Percentiles rank a stretch among this genome's conserved stretches.
Conservation (phyloP, 257 asterid genomes). For the Petunia secreta region DNA sequence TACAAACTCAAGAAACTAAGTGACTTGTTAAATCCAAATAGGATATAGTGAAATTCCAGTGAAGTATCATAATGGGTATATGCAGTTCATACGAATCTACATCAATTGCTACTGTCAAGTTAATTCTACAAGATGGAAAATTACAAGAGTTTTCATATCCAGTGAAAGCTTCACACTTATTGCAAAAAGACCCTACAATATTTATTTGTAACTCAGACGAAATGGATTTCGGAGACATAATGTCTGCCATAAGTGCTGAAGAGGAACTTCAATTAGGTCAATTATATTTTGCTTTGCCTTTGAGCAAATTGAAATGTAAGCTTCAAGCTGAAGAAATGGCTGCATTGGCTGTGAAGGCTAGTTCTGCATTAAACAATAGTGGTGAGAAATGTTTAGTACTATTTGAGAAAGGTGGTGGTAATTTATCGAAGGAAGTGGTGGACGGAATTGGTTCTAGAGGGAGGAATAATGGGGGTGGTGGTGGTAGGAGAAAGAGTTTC, state of each 20-base stretch:
- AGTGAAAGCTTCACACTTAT: constrained; percentile 65
- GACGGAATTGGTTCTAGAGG: constrained; percentile 26
- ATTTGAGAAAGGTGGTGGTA: constrained; percentile 22
- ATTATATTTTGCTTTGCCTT: constrained; percentile 81
- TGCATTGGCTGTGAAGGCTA: constrained; percentile 96
- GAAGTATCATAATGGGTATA: constrained; percentile 56
- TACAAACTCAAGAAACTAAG: neutral
- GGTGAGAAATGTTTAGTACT: constrained; percentile 51
- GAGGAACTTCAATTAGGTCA: constrained; percentile 85
- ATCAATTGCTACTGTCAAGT: constrained; percentile 73
- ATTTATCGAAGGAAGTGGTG: neutral
- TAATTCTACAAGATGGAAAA: constrained; percentile 70
- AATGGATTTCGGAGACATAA: constrained; percentile 83
- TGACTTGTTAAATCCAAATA: neutral
- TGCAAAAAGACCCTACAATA: constrained; percentile 66
- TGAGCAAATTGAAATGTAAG: constrained; percentile 56
- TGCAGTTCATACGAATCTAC: constrained; percentile 85
- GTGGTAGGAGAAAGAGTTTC: constrained; percentile 44
- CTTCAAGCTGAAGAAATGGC: constrained; percentile 93
- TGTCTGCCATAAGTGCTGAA: constrained; percentile 66
- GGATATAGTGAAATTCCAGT: neutral
- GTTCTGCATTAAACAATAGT: constrained; percentile 66
- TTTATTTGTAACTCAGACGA: constrained; percentile 91
- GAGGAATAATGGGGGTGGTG: constrained; percentile 32
- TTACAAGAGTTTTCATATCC: constrained; percentile 84